Evolutionary conservation across 306 rosid genomes (phyloP).

Genomic region (Cicer pinnatifidum): DNA sequence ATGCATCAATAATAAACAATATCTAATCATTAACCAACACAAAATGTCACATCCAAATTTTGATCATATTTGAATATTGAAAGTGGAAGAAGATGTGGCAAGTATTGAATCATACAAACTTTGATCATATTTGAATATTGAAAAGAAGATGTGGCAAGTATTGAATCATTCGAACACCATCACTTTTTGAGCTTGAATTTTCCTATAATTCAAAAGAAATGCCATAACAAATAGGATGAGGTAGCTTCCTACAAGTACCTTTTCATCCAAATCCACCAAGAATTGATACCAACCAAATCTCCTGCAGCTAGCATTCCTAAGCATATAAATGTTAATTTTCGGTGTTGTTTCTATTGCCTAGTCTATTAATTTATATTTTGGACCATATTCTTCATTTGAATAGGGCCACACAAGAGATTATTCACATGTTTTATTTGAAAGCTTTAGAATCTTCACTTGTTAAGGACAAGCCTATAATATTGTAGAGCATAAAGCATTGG

Average conservation of each 20-base stretch:
- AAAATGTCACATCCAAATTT: slow-evolving; percentile 8
- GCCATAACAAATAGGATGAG: neutral
- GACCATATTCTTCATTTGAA: neutral
- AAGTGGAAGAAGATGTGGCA: too few relatives aligned
- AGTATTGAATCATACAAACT: too few relatives aligned
- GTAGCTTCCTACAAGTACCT: slow-evolving; percentile 8
- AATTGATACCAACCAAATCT: neutral
- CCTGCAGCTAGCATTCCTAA: neutral
- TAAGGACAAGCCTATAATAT: slow-evolving; percentile 28
- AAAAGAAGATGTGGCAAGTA: neutral
- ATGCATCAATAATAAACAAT: neutral
- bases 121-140: neutral
- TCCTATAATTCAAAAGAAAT: slow-evolving; percentile 1
- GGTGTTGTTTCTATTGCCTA: neutral
- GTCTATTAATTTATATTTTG: neutral
- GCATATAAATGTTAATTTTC: neutral
- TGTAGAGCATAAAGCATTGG: slow-evolving; percentile 24
- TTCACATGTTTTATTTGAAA: slow-evolving; percentile 25
- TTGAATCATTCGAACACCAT: neutral
- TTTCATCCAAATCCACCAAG: slow-evolving; percentile 2
- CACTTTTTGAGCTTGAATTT: slow-evolving; percentile 1
- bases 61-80: too few relatives aligned
- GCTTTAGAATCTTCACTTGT: slow-evolving; percentile 31
- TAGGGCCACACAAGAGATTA: neutral
- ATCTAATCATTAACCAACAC: neutral